A percentile compares a stretch with the other conserved stretches of the same genome.
Conservation (phyloP, 306 rosid genomes). For the Vachellia collinsii region DNA sequence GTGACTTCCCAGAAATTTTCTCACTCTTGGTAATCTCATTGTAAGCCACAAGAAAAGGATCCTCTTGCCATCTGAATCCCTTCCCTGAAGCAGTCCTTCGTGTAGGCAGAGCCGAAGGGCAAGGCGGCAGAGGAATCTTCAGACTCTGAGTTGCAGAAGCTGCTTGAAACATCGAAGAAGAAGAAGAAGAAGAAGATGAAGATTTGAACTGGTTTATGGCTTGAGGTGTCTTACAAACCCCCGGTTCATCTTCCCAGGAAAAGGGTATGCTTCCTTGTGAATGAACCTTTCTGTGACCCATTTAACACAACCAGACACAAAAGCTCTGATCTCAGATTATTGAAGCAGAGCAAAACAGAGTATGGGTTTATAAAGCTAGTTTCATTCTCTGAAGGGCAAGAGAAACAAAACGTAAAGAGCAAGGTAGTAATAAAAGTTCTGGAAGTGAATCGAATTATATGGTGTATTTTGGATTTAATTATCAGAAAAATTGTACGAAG, state of each 20-base stretch:
- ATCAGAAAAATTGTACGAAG: not conserved
- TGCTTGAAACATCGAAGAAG: slow-evolving; percentile 14
- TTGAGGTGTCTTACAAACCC: slow-evolving; percentile 60
- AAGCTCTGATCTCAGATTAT: slow-evolving; percentile 7
- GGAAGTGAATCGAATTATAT: slow-evolving; percentile 15
- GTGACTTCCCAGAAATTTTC: slow-evolving; percentile 3
- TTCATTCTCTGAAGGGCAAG: slow-evolving; percentile 51
- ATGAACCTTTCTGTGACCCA: slow-evolving; percentile 70
- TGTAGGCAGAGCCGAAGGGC: slow-evolving; percentile 36
- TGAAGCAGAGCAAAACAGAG: slow-evolving; percentile 22
- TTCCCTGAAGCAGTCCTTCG: slow-evolving; percentile 63
- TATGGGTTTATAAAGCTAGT: slow-evolving; percentile 38
- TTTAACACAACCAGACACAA: not conserved
- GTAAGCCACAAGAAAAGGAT: slow-evolving; percentile 84
- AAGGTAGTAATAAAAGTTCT: slow-evolving; percentile 45
- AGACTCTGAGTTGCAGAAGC: slow-evolving; percentile 8
- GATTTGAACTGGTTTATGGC: slow-evolving; percentile 5
- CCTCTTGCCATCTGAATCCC: slow-evolving; percentile 57
- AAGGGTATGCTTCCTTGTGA: slow-evolving; percentile 90
- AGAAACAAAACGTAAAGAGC: slow-evolving; percentile 62
- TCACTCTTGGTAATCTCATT: slow-evolving; percentile 69
- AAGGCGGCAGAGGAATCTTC: slow-evolving; percentile 83
- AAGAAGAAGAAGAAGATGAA: not conserved
- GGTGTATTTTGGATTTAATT: not conserved
- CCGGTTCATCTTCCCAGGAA: slow-evolving; percentile 85